These are phyloP conservation scores for Skeletonema marinoi DNA, from an alignment of 108 stramenopile genomes.

Conservation along the genomic window DNA sequence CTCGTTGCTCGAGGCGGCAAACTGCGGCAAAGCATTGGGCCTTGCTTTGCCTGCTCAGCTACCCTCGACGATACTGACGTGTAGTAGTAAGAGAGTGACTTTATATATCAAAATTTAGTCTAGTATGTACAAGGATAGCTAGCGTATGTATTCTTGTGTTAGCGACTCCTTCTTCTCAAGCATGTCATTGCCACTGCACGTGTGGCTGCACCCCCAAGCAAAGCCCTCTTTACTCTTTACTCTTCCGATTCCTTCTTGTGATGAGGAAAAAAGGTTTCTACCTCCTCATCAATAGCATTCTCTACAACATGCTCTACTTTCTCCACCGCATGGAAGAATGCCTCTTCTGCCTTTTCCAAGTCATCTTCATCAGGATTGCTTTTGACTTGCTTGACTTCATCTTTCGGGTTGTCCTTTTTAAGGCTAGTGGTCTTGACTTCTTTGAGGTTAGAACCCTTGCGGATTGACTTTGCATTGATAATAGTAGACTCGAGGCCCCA, in stretches of 20 bases:
- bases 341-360: conserved; percentile 36
- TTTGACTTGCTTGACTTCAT: conserved; percentile 25
- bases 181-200: background rate
- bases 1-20: too few relatives aligned
- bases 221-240: conserved; percentile 1
- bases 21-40: too few relatives aligned
- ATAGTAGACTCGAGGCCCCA: conserved; percentile 35
- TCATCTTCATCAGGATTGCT: conserved; percentile 22
- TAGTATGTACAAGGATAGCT: background rate
- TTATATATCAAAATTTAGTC: background rate
- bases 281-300: conserved; percentile 45
- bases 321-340: conserved; percentile 42
- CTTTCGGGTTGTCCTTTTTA: conserved; percentile 3
- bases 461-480: conserved; percentile 6
- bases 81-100: background rate
- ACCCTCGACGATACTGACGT: background rate
- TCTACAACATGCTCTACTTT: conserved; percentile 29
- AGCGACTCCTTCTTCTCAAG: background rate
- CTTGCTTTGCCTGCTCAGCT: background rate
- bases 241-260: conserved; percentile 25
- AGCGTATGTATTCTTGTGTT: background rate
- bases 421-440: conserved; percentile 22
- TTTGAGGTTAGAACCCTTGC: conserved; percentile 5
- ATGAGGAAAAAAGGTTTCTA: conserved; percentile 47
- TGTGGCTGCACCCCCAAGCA: background rate